Conservation (phyloP, 805 yeast genomes). For the Huiozyma naganishii region DNA sequence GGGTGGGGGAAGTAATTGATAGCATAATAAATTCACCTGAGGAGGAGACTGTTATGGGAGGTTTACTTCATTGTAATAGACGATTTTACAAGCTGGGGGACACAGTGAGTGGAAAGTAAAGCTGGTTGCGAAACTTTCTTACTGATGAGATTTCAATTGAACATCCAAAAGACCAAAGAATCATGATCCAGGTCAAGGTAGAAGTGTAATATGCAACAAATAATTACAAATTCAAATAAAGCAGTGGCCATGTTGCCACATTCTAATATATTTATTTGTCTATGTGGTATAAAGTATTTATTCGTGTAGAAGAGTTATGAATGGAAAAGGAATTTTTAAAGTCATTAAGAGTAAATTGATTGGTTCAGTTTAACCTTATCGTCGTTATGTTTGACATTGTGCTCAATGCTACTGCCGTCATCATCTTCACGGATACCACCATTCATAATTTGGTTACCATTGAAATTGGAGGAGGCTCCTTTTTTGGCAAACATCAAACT, state of each 20-base stretch:
- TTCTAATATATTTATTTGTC: too few relatives aligned
- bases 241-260: neutral
- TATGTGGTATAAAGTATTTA: too few relatives aligned
- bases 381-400: neutral
- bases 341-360: conserved; percentile 20
- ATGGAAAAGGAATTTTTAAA: neutral
- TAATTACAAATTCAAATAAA: neutral
- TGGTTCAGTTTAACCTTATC: conserved; percentile 19
- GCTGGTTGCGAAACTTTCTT: too few relatives aligned
- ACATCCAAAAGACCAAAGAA: neutral
- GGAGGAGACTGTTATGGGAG: conserved; percentile 33
- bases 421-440: conserved; percentile 24
- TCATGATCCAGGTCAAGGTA: neutral
- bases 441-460: conserved; percentile 20
- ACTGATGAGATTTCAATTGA: too few relatives aligned
- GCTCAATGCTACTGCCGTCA: conserved; percentile 11
- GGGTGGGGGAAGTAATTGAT: conserved; percentile 72
- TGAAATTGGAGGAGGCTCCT: conserved; percentile 13
- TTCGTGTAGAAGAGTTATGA: too few relatives aligned
- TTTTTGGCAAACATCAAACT: conserved; percentile 27
- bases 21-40: conserved; percentile 27
- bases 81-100: conserved; percentile 43
- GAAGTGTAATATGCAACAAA: neutral
- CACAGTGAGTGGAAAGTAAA: conserved; percentile 1
- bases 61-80: conserved; percentile 54